Base-by-base conservation (phyloP, 2,329 filamentous ascomycete genomes). In the Penicillium thymicola region DNA sequence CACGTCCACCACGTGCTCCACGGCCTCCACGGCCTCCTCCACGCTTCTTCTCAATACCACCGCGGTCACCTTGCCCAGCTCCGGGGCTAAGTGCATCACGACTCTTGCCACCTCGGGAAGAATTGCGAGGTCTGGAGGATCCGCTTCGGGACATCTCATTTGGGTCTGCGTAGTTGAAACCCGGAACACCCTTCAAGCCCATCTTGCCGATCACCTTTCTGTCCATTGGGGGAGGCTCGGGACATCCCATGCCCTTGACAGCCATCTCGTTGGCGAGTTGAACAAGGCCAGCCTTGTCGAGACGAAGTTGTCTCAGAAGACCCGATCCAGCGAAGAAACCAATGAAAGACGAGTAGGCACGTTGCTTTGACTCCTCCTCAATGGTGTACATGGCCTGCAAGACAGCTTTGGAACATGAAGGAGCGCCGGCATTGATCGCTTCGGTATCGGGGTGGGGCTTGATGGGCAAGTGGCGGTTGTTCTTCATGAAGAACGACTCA, bases 401-500 rank as follows among this genome's bases (percentile, higher is more conserved):
- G 46, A 77, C 70, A 8, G 63, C 54, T 5, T 67, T 58, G 36
- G 72, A 62, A 59, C 70, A 71, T 25, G 67, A 57, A 8, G 71
- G 53, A 32, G 76, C 70, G 10, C 67, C 64, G 13, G 69, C 65
- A 8, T 70, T 67, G 55, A 82, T 71, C 23, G 75, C 70, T 14
- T 72, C 68, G 21, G 69, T 65, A 27, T 69, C 51, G 1, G 79
- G 76, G 59, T 82, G 80, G 3, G 79, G 74, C 30, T 79, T 68
- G 64, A 83, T 82, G 18, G 79, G 79, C 18, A 83, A 67, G 32
- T 76, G 73, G 58, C 69, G 79, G 66, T 82, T 82, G 54, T 70
- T 69, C 36, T 70, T 72, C 25, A 79, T 67, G 67, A 83, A 83
- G 71, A 80, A 84, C 7, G 75, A 74, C 61, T 84, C 82, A 51